Base-by-base conservation (phyloP, 345 rosid genomes). In the Geranium brycei region DNA sequence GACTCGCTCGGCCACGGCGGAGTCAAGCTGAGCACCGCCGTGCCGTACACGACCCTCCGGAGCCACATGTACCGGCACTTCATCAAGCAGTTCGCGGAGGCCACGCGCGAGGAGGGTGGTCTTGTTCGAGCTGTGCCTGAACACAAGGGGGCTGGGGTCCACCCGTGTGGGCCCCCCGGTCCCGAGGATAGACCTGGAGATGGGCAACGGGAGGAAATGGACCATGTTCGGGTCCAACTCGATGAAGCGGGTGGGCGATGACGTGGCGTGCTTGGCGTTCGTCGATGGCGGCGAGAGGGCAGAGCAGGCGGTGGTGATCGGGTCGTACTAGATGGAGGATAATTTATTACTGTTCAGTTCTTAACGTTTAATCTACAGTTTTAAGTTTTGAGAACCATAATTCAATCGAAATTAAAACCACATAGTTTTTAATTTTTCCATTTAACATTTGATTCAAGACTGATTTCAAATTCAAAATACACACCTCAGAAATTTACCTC, bases 301-400 rank as follows among this genome's bases (percentile, higher is more conserved):
- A 17, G 61, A 17, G 28, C 61, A 64, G 7, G 66, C 82, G 19
- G 69, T 78, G 41, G 71, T 67, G 68, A 70, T 75, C 31, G 75
- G 79, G 18, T 38, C 69, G 72, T 57, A 70, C 67, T 77, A 75
- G 59, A 67, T 78, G 77, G 82, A 78, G 41, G 18, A 78, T n/a
- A 65, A 67, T 55, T 67, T 75, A 57, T 31, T 75, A 65, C 68
- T 38, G 69, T 75, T 78, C 57, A 75, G n/a, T n/a, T n/a, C n/a
- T n/a, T n/a, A n/a, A n/a, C n/a, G n/a, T n/a, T n/a, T n/a, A n/a
- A n/a, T n/a, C n/a, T n/a, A n/a, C n/a, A n/a, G n/a, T n/a, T n/a
- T n/a, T n/a, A n/a, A n/a, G n/a, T n/a, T n/a, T n/a, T n/a, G n/a
- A n/a, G n/a, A n/a, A n/a, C n/a, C n/a, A n/a, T n/a, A n/a, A n/a